Conservation (phyloP, 2,329 filamentous ascomycete species). For the Thermothelomyces thermophilus region DNA sequence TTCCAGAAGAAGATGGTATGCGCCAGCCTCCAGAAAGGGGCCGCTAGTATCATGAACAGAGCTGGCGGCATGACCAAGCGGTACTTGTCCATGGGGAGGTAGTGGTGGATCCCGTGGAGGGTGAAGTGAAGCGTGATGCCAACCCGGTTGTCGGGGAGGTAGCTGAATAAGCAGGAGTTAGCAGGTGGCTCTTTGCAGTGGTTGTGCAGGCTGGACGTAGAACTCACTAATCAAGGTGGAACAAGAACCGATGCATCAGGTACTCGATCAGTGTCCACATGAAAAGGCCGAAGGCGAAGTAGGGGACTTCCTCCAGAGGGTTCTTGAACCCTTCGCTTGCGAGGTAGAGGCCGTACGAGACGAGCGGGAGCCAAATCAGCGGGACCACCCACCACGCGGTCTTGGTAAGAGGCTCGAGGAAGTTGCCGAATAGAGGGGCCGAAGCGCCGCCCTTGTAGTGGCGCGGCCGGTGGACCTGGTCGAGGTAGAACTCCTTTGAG, state of each 20-base stretch:
- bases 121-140: constrained; percentile 83
- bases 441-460: constrained; percentile 93
- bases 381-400: constrained; percentile 94
- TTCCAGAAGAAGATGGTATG: constrained; percentile 75
- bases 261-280: constrained; percentile 93
- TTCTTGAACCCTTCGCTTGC: constrained; percentile 56
- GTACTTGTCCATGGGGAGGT: constrained; percentile 98
- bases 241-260: constrained; percentile 77
- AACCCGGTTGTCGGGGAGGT: constrained; percentile 86
- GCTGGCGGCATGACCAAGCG: constrained; percentile 95
- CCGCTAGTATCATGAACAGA: constrained; percentile 74
- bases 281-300: constrained; percentile 63
- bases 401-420: constrained; percentile 93
- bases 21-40: constrained; percentile 88
- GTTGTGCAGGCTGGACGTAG: neutral
- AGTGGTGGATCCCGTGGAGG: constrained; percentile 95
- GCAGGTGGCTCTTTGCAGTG: constrained; percentile 7
- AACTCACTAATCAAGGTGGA: constrained; percentile 85
- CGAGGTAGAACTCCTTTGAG: constrained; percentile 90
- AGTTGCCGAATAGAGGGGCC: constrained; percentile 93
- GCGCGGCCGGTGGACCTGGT: constrained; percentile 90
- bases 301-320: constrained; percentile 43
- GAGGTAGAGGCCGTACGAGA: constrained; percentile 64
- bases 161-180: constrained; percentile 44
- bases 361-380: constrained; percentile 72